phyloP scores from a whole-genome alignment of 176 grass and related monocot species.

The Canna indica region DNA sequence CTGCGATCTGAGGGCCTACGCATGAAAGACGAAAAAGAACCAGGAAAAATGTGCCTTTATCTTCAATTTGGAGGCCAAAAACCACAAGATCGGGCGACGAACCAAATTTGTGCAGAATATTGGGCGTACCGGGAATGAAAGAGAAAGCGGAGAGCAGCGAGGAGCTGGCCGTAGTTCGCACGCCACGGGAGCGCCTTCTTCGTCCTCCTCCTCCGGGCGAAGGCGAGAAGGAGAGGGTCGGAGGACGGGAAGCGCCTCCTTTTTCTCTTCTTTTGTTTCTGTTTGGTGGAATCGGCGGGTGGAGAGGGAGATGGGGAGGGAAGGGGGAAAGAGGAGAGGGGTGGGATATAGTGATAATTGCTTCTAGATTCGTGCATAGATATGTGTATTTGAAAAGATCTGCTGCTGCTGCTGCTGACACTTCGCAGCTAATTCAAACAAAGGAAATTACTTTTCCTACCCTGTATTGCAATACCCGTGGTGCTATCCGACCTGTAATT shows the following conservation, averaged over 20 bases:
- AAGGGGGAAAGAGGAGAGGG: background rate
- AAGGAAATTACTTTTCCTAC: background rate
- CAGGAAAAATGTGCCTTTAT: background rate
- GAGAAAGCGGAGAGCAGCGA: background rate
- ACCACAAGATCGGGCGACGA: background rate
- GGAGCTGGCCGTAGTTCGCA: background rate
- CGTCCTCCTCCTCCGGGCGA: background rate
- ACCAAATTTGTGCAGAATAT: background rate
- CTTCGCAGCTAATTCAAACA: conserved; percentile 5
- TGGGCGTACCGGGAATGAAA: background rate
- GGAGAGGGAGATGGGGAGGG: background rate
- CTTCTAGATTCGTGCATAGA: background rate
- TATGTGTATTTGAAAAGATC: background rate
- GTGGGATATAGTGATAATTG: background rate
- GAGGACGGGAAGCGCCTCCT: conserved; percentile 1
- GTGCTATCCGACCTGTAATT: background rate
- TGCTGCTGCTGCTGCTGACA: background rate
- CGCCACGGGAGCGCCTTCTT: background rate
- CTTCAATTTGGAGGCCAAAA: background rate
- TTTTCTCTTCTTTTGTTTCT: background rate
- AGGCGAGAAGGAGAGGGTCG: background rate
- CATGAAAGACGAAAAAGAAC: background rate
- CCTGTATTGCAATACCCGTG: accelerated
- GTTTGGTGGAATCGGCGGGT: conserved; percentile 12
- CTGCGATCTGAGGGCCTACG: background rate